Evolutionary conservation across 1,284 basidiomycete genomes (phyloP), one percentile per base, ranked within the genome.

Genomic region (Schizophyllum amplum): DNA sequence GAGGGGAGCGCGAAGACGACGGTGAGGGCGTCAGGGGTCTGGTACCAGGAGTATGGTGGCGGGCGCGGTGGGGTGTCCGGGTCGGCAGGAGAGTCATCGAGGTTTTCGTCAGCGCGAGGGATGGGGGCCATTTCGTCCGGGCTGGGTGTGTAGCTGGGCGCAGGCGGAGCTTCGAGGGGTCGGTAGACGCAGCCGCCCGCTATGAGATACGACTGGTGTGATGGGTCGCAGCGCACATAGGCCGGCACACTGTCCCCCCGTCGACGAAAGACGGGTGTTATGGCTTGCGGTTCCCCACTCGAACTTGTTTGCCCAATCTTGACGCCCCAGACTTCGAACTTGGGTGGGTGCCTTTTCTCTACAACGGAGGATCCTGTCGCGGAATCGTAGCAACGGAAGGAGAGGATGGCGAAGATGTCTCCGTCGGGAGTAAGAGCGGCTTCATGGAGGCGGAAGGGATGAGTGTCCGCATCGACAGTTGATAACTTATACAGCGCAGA

Each of bases 41-140:
- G 95, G 0, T 85, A 91, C 95, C 95, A 98, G 0, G 90, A 90
- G 70, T 93, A 97, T 0, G 91, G 87, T 20, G 82, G 82, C 5
- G 83, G 86, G 61, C 76, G 81, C 5, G 66, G 59, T 42, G 63
- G 49, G 22, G 62, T 59, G 52, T 67, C 67, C 20, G 63, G 63
- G 33, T 9, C 33, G 17, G 11, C 33, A 2, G 33, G 17, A 17
- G 33, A 17, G 17, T 17, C 33, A 62, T 82, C 80, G 25, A 83
- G 69, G 59, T 72, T 74, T 67, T 89, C 87, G 55, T 72, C 77
- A 9, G 71, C 67, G 55, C 82, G 79, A 21, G 87, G 86, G 50
- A 89, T 83, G 1, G 86, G 81, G 0, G 77, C 83, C 4, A 87
- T 70, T 63, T 90, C 88, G 54, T 86, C 84, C 0, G 76, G 63